phyloP scores from a whole-genome alignment of 75 land plant genomes.

The Cryptomeria japonica region DNA sequence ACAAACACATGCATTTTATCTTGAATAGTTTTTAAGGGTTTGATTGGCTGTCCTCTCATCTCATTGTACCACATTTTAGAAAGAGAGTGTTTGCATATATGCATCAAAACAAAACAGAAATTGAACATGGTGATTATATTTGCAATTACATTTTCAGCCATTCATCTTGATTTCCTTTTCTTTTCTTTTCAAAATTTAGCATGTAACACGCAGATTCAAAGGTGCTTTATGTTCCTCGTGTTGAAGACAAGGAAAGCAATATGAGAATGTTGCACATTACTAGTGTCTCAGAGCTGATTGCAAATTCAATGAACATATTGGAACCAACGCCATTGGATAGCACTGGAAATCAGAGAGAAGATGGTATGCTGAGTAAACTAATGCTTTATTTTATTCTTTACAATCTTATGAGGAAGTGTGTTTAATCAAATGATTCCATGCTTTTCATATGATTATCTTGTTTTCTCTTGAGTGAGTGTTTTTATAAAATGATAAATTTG shows the following conservation, averaged over 20 bases:
- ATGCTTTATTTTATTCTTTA: background rate
- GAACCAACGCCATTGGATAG: conserved; percentile 69
- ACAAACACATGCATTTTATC: background rate
- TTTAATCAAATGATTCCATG: background rate
- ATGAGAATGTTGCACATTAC: conserved; percentile 85
- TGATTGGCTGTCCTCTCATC: background rate
- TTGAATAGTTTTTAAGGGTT: background rate
- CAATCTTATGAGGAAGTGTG: background rate
- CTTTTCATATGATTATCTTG: background rate
- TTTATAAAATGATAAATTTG: background rate
- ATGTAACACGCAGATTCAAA: conserved; percentile 31
- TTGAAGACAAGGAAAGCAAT: conserved; percentile 87
- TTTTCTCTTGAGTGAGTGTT: background rate
- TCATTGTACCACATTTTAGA: background rate
- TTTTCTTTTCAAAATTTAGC: conserved; percentile 26
- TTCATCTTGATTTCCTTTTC: background rate
- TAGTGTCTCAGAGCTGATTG: conserved; percentile 57
- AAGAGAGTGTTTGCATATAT: background rate
- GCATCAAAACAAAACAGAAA: background rate
- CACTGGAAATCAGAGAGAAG: conserved; percentile 72
- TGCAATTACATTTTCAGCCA: background rate
- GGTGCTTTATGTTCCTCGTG: conserved; percentile 87
- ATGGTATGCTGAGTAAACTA: conserved; percentile 47
- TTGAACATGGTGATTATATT: background rate
- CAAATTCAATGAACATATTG: conserved; percentile 90